Evolutionary conservation across 352 stramenopile genomes (phyloP).

Genomic region (Phytopythium ostracodes): DNA sequence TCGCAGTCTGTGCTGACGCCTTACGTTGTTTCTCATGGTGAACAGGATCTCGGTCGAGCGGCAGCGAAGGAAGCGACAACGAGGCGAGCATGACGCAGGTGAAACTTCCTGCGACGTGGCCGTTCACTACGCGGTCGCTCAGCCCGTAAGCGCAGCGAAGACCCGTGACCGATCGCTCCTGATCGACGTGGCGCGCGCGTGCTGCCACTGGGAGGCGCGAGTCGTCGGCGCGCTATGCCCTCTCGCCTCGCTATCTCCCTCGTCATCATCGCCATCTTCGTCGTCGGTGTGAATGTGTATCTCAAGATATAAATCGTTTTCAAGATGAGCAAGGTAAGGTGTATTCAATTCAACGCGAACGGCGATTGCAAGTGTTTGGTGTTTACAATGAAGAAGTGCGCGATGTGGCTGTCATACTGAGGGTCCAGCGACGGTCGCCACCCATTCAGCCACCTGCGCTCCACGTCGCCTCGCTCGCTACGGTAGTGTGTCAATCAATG

Average conservation of each 20-base stretch:
- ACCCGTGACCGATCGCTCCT: neutral
- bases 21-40: neutral
- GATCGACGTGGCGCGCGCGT: neutral
- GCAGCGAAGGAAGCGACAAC: neutral
- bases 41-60: neutral
- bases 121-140: neutral
- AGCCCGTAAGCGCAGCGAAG: accelerated
- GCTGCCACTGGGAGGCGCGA: neutral
- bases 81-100: neutral
- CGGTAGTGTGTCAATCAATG: too few species aligned
- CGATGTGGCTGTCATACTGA: too few species aligned
- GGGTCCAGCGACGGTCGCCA: too few species aligned
- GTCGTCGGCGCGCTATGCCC: neutral
- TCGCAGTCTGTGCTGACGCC: neutral
- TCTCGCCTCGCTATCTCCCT: neutral
- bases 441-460: too few species aligned
- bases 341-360: neutral
- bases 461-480: too few species aligned
- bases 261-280: neutral
- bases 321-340: neutral
- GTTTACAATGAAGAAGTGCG: neutral
- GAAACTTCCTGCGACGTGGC: neutral
- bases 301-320: too few species aligned
- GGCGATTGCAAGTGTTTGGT: neutral
- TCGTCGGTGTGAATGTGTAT: neutral